A percentile compares a stretch with the other conserved stretches of the same genome.
Evolutionary conservation across 2,329 filamentous ascomycete species (phyloP).

Genomic region (Chaetomiaceae sp.): DNA sequence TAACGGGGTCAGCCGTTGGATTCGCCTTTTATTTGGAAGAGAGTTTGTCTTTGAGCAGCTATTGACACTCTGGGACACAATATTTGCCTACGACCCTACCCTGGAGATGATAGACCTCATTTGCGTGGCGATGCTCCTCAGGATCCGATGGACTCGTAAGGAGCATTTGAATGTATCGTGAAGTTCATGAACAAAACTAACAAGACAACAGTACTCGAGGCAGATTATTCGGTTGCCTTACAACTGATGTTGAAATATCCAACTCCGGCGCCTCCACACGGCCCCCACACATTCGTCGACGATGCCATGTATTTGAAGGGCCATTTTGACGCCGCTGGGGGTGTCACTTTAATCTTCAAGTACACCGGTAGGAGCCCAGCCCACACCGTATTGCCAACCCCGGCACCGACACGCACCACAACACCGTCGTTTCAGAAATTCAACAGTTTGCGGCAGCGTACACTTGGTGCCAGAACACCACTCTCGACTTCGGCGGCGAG

Average conservation of each 20-base stretch:
- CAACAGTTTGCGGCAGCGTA: constrained; percentile 38
- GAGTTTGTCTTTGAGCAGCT: constrained; percentile 88
- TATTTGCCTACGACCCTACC: constrained; percentile 81
- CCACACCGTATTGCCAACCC: constrained; percentile 15
- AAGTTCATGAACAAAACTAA: constrained; percentile 12
- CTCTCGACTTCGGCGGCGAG: constrained; percentile 45
- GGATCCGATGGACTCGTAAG: constrained; percentile 85
- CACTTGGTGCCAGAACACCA: constrained; percentile 41
- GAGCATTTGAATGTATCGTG: no score
- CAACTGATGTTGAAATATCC: constrained; percentile 82
- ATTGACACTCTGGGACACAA: constrained; percentile 80
- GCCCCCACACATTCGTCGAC: constrained; percentile 74
- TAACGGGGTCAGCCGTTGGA: constrained; percentile 66
- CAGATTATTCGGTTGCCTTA: constrained; percentile 82
- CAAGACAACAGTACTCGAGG: constrained; percentile 61
- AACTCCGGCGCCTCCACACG: constrained; percentile 55
- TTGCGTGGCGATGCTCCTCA: constrained; percentile 89
- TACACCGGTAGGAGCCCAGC: constrained; percentile 58
- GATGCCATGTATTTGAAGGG: constrained; percentile 74
- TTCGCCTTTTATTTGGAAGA: constrained; percentile 84
- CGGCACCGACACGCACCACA: constrained; percentile 28
- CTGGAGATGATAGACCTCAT: constrained; percentile 81
- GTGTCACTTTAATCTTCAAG: constrained; percentile 62
- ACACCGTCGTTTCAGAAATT: constrained; percentile 36
- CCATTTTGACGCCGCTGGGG: constrained; percentile 60